Base-by-base conservation (phyloP, 2,329 filamentous ascomycete genomes). In the Myriosclerotinia duriaeana region DNA sequence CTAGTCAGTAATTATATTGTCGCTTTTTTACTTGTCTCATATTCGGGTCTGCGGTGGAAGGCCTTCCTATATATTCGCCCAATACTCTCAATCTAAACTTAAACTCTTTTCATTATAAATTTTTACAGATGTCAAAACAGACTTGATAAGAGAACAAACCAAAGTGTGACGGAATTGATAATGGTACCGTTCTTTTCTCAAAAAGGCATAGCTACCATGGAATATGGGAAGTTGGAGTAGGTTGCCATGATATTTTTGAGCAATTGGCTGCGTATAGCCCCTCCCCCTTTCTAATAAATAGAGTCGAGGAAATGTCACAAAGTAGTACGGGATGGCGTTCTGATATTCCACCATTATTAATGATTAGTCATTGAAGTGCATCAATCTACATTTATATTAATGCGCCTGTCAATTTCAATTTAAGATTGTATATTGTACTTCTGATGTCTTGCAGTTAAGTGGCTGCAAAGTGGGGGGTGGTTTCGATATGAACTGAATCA, bases 1-100 rank as follows among this genome's bases (percentile, higher is more conserved):
- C 56, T 48, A 36, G 36, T 48, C 56, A 60, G 30, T 48, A 48
- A 60, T 22, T 6, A 60, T 48, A 36, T 15, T 60, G 54, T 48
- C 17, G 30, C 26, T 48, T 46, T 44, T 48, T 60, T 36, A 6
- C 12, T 48, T 60, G 5, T 15, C n/a, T 8, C 12, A 36, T 8
- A 38, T n/a, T 59, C 17, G 36, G 17, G 17, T 14, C 26, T 20
- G 15, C 26, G 6, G 5, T 59, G 30, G 1, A 36, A 36, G 1
- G 9, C 8, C 1, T 9, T 11, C 2, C 12, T 17, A 3, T 46
- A 5, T 22, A 22, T 22, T 22, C 3, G 30, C 7, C 6, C 7
- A 4, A 26, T 11, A 12, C 17, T 5, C 3, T 36, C 5, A 5
- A 60, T 38, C 11, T 5, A 50, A 22, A 14, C 8, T 20, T 5